phyloP scores from a whole-genome alignment of 495 filamentous ascomycete species.

The Oleoguttula mirabilis region DNA sequence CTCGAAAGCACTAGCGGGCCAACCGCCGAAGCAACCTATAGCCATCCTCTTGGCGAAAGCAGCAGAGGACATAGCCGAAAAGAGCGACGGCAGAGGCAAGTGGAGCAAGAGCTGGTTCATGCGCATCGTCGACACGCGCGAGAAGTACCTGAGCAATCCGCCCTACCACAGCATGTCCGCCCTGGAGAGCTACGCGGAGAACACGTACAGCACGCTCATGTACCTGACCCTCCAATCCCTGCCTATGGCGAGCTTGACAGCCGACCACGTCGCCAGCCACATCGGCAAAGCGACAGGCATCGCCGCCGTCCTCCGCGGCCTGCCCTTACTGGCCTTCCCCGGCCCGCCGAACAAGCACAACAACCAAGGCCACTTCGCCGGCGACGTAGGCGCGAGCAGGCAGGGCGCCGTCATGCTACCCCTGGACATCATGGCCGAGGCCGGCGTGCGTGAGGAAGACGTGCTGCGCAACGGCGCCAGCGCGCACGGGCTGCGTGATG shows the following conservation, averaged over 20 bases:
- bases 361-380: slow-evolving; percentile 32
- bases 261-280: slow-evolving; percentile 86
- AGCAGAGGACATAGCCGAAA: slow-evolving; percentile 46
- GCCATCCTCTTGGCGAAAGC: slow-evolving; percentile 69
- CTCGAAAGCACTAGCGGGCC: slow-evolving; percentile 55
- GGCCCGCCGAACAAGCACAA: slow-evolving; percentile 45
- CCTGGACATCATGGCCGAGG: slow-evolving; percentile 77
- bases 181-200: slow-evolving; percentile 81
- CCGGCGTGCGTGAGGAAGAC: slow-evolving; percentile 71
- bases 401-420: slow-evolving; percentile 68
- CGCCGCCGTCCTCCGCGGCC: slow-evolving; percentile 63
- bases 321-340: slow-evolving; percentile 75
- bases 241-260: slow-evolving; percentile 63
- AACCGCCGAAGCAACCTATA: slow-evolving; percentile 78
- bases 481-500: slow-evolving; percentile 71
- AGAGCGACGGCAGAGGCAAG: slow-evolving; percentile 40
- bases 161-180: slow-evolving; percentile 62
- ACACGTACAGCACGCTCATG: slow-evolving; percentile 85
- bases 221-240: slow-evolving; percentile 74
- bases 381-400: slow-evolving; percentile 30
- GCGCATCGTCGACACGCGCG: slow-evolving; percentile 64
- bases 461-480: slow-evolving; percentile 66
- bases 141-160: slow-evolving; percentile 70
- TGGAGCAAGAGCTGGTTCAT: slow-evolving; percentile 73
- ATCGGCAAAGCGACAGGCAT: slow-evolving; percentile 91